These are phyloP conservation scores for Trichoderma koningiopsis DNA, from an alignment of 2,329 filamentous ascomycete species.

Conservation along the genomic window DNA sequence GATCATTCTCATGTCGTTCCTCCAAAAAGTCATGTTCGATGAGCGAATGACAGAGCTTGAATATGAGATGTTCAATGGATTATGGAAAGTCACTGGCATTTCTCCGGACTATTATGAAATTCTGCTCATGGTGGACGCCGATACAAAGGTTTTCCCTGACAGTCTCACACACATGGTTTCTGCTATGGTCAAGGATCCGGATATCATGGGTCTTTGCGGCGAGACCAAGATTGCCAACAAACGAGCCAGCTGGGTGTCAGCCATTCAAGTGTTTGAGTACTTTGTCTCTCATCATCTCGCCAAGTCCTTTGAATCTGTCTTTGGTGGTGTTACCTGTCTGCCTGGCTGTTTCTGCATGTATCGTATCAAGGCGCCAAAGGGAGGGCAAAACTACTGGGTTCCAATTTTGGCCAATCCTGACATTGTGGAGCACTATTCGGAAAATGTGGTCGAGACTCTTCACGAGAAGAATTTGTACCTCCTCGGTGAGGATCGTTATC, in stretches of 20 bases:
- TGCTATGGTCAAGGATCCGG: constrained; percentile 98
- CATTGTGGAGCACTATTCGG: constrained; percentile 97
- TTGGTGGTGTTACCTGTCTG: constrained; percentile 97
- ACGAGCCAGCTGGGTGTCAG: constrained; percentile 88
- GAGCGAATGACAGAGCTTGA: constrained; percentile 99
- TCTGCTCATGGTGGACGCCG: constrained; percentile 98
- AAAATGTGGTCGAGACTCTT: constrained; percentile 97
- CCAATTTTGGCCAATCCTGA: constrained; percentile 98
- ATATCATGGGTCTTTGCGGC: constrained; percentile 98
- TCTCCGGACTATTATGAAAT: constrained; percentile 98
- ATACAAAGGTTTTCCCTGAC: constrained; percentile 99
- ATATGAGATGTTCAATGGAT: constrained; percentile 98
- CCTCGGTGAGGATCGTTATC: constrained; percentile 89
- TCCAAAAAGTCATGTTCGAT: constrained; percentile 99
- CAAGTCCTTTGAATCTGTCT: constrained; percentile 97
- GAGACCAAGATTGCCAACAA: constrained; percentile 99
- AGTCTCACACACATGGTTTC: constrained; percentile 98
- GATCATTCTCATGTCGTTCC: constrained; percentile 98
- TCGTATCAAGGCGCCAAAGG: constrained; percentile 98
- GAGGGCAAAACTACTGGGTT: constrained; percentile 98
- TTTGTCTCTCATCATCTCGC: constrained; percentile 97
- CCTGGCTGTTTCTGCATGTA: constrained; percentile 99
- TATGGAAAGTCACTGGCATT: constrained; percentile 98
- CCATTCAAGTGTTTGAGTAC: constrained; percentile 99
- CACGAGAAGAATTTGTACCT: constrained; percentile 96